Percentiles rank a stretch among this genome's conserved stretches.
phyloP scores from a whole-genome alignment of 331 rosid species.

The Rhamnella rubrinervis region DNA sequence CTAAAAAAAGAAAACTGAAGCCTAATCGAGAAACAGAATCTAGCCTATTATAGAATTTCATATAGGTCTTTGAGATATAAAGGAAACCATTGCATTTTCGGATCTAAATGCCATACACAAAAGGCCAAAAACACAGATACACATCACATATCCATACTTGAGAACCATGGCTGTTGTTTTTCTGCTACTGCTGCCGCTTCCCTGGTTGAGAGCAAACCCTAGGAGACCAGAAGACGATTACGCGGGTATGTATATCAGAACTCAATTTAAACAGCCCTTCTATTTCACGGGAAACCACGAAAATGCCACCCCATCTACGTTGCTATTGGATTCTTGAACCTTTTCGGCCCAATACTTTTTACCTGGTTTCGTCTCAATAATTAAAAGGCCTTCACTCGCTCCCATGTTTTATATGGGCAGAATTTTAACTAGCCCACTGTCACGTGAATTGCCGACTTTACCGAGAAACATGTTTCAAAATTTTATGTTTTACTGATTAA shows the following conservation, averaged over 20 bases:
- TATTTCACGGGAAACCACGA: background rate
- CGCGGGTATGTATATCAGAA: conserved; percentile 19
- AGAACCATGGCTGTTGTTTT: conserved; percentile 52
- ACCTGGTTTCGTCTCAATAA: too few species aligned
- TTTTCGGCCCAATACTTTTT: background rate
- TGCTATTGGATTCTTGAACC: background rate
- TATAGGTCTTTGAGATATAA: background rate
- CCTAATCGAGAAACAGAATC: background rate
- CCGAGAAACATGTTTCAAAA: too few species aligned
- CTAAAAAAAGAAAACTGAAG: background rate
- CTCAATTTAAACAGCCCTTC: conserved; percentile 14
- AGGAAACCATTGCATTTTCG: background rate
- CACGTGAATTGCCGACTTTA: too few species aligned
- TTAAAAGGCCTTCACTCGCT: background rate
- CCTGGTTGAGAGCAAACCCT: conserved; percentile 42
- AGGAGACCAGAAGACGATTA: background rate
- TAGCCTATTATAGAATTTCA: background rate
- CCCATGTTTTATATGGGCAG: background rate
- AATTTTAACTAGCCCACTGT: too few species aligned
- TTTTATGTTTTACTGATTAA: background rate
- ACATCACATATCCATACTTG: conserved; percentile 36
- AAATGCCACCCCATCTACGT: conserved; percentile 8
- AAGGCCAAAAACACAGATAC: background rate
- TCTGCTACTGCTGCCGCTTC: conserved; percentile 3
- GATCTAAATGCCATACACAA: background rate